Conservation (phyloP, 2,329 filamentous ascomycete species). For the Orbilia quercus region DNA sequence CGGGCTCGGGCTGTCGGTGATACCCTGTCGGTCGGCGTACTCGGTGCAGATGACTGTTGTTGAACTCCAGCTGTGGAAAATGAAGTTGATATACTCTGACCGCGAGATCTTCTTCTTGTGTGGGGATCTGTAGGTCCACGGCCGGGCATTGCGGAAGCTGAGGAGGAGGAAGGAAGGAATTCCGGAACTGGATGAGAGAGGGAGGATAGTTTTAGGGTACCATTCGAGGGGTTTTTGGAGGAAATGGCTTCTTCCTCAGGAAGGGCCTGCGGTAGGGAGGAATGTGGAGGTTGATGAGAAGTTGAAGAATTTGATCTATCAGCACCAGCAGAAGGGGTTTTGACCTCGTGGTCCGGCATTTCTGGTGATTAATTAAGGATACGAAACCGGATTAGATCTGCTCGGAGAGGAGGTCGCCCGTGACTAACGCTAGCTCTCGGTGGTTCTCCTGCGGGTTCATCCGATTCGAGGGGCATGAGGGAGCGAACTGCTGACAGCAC, state of each 20-base stretch:
- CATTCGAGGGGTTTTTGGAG: constrained; percentile 34
- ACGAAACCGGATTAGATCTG: constrained; percentile 23
- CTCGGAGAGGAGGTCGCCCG: constrained; percentile 7
- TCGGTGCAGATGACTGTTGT: constrained; percentile 24
- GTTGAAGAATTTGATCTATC: constrained; percentile 6
- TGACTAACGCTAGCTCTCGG: constrained; percentile 38
- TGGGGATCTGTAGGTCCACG: constrained; percentile 23
- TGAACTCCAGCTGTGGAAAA: constrained; percentile 37
- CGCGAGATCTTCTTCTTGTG: constrained; percentile 47
- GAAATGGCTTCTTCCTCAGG: constrained; percentile 16
- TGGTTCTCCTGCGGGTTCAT: constrained; percentile 39
- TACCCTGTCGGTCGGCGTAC: constrained; percentile 40
- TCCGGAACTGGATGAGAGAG: neutral
- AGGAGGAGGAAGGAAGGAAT: constrained; percentile 28
- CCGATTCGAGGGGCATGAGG: constrained; percentile 39
- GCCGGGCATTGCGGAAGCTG: constrained; percentile 43
- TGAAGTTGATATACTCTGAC: constrained; percentile 52
- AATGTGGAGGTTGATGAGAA: constrained; percentile 26
- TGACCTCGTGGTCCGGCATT: constrained; percentile 43
- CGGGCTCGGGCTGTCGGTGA: constrained; percentile 40
- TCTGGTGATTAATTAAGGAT: constrained; percentile 28
- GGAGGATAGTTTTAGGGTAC: constrained; percentile 20
- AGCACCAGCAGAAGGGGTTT: constrained; percentile 19
- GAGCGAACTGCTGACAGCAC: constrained; percentile 39
- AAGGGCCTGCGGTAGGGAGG: constrained; percentile 30